Percentiles rank a stretch among this genome's conserved stretches.
Evolutionary conservation across 495 filamentous ascomycete genomes (phyloP).

Genomic region (Penicillium tannophilum): DNA sequence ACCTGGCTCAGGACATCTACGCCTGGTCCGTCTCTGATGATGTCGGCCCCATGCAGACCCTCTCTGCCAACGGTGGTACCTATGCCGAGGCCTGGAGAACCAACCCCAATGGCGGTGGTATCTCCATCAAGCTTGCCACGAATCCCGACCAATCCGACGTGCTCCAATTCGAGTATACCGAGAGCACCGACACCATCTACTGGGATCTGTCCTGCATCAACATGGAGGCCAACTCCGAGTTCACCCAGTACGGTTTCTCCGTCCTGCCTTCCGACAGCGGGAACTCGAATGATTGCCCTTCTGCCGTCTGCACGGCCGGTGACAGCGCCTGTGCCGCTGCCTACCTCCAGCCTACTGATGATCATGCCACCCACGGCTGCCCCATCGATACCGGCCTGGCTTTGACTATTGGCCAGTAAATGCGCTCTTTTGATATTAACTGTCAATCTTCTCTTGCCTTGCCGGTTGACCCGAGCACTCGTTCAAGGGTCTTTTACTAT

Average conservation of each 20-base stretch:
- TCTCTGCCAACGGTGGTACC: conserved; percentile 31
- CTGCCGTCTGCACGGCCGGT: conserved; percentile 42
- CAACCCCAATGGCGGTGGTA: conserved; percentile 45
- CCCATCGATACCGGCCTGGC: conserved; percentile 44
- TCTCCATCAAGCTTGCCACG: conserved; percentile 48
- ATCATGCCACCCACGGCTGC: conserved; percentile 51
- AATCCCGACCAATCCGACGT: conserved; percentile 32
- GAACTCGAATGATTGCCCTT: conserved; percentile 32
- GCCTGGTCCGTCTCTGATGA: conserved; percentile 43
- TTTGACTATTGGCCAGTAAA: conserved; percentile 40
- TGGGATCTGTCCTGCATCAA: conserved; percentile 52
- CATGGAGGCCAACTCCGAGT: conserved; percentile 38
- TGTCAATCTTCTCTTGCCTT: conserved; percentile 10
- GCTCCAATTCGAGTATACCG: conserved; percentile 52
- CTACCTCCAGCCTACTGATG: conserved; percentile 45
- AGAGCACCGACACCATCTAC: conserved; percentile 37
- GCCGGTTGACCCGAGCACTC: conserved; percentile 37
- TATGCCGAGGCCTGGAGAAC: conserved; percentile 40
- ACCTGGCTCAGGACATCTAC: conserved; percentile 39
- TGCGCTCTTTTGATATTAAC: conserved; percentile 6
- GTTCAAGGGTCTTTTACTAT: conserved; percentile 14
- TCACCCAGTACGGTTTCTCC: conserved; percentile 46
- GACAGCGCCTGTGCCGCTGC: conserved; percentile 41
- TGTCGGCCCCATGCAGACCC: conserved; percentile 32
- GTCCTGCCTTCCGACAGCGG: conserved; percentile 33